phyloP scores from a whole-genome alignment of 176 grass and related monocot species.

The Oryza meyeriana region DNA sequence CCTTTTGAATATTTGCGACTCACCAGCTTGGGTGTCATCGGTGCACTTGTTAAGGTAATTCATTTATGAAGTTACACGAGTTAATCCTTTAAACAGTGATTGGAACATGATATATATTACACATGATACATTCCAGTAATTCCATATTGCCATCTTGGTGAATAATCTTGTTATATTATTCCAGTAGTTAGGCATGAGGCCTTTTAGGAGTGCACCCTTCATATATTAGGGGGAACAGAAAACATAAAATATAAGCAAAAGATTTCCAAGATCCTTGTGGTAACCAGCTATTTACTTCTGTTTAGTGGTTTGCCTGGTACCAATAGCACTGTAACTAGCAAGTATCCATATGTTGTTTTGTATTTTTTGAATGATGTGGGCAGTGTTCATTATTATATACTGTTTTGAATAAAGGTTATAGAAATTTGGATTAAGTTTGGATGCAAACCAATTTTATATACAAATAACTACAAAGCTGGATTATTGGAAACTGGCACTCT shows the following conservation, averaged over 20 bases:
- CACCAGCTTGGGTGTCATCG: slow-evolving; percentile 94
- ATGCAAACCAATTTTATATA: neutral
- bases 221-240: neutral
- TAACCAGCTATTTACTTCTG: neutral
- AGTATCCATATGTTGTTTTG: too few species aligned
- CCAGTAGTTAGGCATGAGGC: neutral
- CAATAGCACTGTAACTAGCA: neutral
- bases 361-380: too few species aligned
- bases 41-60: slow-evolving; percentile 96
- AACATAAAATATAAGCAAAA: neutral
- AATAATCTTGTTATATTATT: slow-evolving; percentile 3
- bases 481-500: neutral
- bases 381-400: too few species aligned
- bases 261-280: neutral
- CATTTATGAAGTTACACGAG: neutral
- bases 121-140: slow-evolving; percentile 3
- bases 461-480: neutral
- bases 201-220: neutral
- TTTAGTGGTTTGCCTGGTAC: neutral
- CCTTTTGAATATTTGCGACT: slow-evolving; percentile 95
- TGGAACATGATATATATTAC: neutral
- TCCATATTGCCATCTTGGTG: neutral
- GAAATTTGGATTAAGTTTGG: neutral
- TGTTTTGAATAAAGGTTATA: too few species aligned
- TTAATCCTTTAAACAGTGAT: neutral